These are phyloP conservation scores for Geum urbanum DNA, from an alignment of 306 rosid species.

Conservation along the genomic window DNA sequence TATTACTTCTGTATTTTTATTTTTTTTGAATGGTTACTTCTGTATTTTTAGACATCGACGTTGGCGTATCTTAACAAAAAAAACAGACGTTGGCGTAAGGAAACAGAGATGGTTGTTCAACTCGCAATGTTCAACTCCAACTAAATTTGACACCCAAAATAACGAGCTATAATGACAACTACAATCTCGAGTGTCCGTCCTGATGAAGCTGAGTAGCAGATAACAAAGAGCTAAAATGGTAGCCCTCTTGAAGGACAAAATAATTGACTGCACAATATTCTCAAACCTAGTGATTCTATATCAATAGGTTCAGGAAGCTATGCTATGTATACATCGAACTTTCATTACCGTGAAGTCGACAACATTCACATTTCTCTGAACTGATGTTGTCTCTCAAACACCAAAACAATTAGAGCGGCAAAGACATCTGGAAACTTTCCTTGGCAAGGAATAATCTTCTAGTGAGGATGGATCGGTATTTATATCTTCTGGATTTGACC, in stretches of 20 bases:
- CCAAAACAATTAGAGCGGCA: constrained; percentile 52
- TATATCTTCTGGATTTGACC: constrained; percentile 62
- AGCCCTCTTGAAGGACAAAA: constrained; percentile 5
- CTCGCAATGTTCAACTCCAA: too few relatives aligned
- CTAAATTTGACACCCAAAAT: too few relatives aligned
- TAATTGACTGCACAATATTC: constrained; percentile 3
- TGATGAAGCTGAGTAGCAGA: neutral
- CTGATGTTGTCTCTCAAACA: constrained; percentile 25
- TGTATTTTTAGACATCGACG: too few relatives aligned
- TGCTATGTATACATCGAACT: neutral
- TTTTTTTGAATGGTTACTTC: too few relatives aligned
- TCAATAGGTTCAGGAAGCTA: constrained; percentile 7
- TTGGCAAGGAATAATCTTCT: constrained; percentile 68
- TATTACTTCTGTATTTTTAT: too few relatives aligned
- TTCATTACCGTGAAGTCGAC: neutral
- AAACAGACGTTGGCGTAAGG: too few relatives aligned
- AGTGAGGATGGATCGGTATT: constrained; percentile 48
- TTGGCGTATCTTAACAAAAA: too few relatives aligned
- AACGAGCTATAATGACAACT: too few relatives aligned
- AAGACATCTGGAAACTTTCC: constrained; percentile 39
- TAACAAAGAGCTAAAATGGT: neutral
- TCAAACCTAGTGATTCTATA: constrained; percentile 9
- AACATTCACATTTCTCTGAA: neutral
- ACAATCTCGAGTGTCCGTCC: neutral
- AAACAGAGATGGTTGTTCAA: too few relatives aligned